Percentiles rank a stretch among this genome's conserved stretches.
Evolutionary conservation across 768 basidiomycete genomes (phyloP).

Genomic region (Pulveroboletus frians): DNA sequence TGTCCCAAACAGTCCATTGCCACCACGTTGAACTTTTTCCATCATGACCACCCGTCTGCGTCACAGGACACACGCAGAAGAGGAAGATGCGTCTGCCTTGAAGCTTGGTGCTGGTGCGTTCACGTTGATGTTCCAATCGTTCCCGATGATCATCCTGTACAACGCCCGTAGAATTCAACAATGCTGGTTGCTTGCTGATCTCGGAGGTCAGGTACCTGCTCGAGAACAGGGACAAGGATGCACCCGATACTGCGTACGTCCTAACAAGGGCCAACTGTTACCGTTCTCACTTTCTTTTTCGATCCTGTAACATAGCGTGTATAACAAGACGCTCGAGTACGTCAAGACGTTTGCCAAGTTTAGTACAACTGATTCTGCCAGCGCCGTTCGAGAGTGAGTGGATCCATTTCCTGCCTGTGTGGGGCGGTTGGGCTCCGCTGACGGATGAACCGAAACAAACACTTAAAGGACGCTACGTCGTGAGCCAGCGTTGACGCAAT

Average conservation of each 20-base stretch:
- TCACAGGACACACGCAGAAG: slow-evolving; percentile 62
- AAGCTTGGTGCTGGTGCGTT: slow-evolving; percentile 69
- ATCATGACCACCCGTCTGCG: slow-evolving; percentile 54
- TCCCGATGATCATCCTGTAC: not conserved
- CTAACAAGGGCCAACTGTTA: not conserved
- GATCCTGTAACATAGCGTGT: slow-evolving; percentile 51
- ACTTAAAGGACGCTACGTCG: slow-evolving; percentile 57
- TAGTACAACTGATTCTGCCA: slow-evolving; percentile 76
- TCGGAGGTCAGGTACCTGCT: slow-evolving; percentile 90
- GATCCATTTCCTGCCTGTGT: not conserved
- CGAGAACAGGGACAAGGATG: slow-evolving; percentile 82
- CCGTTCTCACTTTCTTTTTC: not conserved
- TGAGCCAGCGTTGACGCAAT: slow-evolving; percentile 77
- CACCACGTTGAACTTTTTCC: slow-evolving; percentile 45
- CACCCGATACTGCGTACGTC: slow-evolving; percentile 77
- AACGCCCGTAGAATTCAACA: slow-evolving; percentile 68
- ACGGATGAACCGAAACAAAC: slow-evolving; percentile 22
- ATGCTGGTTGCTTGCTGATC: slow-evolving; percentile 84
- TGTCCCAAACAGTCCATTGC: slow-evolving; percentile 40
- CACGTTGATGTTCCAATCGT: not conserved
- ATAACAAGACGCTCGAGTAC: slow-evolving; percentile 89
- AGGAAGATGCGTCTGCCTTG: slow-evolving; percentile 80
- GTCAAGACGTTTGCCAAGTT: slow-evolving; percentile 91
- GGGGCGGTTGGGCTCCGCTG: not conserved
- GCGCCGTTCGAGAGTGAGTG: slow-evolving; percentile 82